Evolutionary conservation across 805 yeast species (phyloP).

Genomic region (Candida loeiensis): DNA sequence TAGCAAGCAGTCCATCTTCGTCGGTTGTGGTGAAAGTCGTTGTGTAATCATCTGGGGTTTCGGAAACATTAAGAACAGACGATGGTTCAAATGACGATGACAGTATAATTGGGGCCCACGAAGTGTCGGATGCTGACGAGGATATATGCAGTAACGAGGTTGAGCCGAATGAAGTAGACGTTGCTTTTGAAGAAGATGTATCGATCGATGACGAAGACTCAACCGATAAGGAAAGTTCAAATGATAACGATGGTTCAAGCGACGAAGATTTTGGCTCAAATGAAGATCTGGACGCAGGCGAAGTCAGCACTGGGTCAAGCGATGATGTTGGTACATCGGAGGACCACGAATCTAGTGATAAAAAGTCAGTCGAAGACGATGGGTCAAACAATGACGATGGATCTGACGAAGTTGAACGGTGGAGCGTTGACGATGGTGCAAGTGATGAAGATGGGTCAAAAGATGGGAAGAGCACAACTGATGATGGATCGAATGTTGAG

Average conservation of each 20-base stretch:
- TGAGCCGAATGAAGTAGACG: no score
- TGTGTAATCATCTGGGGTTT: constrained; percentile 9
- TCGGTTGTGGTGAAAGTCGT: constrained; percentile 2
- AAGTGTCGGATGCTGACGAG: not conserved
- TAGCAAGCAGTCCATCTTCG: constrained; percentile 6
- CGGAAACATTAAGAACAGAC: not conserved
- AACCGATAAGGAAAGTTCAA: not conserved
- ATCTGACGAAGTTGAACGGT: no score
- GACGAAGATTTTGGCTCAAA: not conserved
- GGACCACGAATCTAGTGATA: not conserved
- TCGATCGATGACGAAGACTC: not conserved
- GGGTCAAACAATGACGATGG: not conserved
- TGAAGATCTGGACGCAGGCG: not conserved
- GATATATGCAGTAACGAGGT: no score
- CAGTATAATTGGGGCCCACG: not conserved
- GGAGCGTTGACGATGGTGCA: no score
- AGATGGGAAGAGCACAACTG: no score
- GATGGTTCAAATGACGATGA: constrained; percentile 1
- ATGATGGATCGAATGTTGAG: no score
- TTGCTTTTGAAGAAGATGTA: not conserved
- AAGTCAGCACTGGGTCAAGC: not conserved
- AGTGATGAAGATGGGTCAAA: no score
- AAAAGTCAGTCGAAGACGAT: not conserved
- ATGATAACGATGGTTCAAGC: not conserved
- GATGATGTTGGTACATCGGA: no score